Percentiles rank a stretch among this genome's conserved stretches.
Evolutionary conservation across 495 filamentous ascomycete species (phyloP).

Genomic region (Cercophora newfieldiana): DNA sequence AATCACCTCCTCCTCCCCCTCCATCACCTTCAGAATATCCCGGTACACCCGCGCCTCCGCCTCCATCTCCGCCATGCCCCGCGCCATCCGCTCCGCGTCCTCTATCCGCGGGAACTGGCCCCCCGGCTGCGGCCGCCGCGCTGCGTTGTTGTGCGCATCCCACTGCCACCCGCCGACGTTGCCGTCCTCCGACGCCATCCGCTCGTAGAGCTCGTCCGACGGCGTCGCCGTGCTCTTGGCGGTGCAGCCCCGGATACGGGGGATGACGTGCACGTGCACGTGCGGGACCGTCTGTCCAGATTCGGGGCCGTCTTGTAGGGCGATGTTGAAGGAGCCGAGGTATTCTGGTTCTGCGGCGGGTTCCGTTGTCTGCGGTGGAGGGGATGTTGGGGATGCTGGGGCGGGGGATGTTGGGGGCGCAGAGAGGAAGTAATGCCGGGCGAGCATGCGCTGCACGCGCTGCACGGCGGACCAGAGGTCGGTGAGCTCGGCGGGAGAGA

Average conservation of each 20-base stretch:
- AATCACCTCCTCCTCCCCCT: conserved; percentile 21
- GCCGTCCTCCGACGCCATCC: conserved; percentile 82
- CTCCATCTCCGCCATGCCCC: conserved; percentile 74
- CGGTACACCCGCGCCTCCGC: conserved; percentile 70
- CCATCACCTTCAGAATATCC: conserved; percentile 39
- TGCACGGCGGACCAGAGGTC: conserved; percentile 88
- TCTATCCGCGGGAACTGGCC: conserved; percentile 57
- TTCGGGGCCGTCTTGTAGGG: conserved; percentile 84
- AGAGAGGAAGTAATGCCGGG: conserved; percentile 63
- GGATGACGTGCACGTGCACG: conserved; percentile 93
- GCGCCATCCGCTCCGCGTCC: conserved; percentile 66
- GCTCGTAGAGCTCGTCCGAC: conserved; percentile 69
- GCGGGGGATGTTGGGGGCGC: conserved; percentile 7
- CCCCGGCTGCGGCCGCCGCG: conserved; percentile 38
- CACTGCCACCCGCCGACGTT: conserved; percentile 68
- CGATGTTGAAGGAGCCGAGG: conserved; percentile 75
- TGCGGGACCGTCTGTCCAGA: conserved; percentile 90
- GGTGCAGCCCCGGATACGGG: conserved; percentile 53
- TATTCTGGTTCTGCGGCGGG: conserved; percentile 18
- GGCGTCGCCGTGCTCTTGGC: conserved; percentile 49
- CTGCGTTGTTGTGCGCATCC: conserved; percentile 32
- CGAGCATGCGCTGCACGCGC: conserved; percentile 73
- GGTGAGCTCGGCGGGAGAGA: conserved; percentile 68
- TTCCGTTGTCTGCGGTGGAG: conserved; percentile 2
- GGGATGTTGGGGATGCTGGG: conserved; percentile 24